phyloP scores from a whole-genome alignment of 768 basidiomycete genomes.

The Floccularia luteovirens region DNA sequence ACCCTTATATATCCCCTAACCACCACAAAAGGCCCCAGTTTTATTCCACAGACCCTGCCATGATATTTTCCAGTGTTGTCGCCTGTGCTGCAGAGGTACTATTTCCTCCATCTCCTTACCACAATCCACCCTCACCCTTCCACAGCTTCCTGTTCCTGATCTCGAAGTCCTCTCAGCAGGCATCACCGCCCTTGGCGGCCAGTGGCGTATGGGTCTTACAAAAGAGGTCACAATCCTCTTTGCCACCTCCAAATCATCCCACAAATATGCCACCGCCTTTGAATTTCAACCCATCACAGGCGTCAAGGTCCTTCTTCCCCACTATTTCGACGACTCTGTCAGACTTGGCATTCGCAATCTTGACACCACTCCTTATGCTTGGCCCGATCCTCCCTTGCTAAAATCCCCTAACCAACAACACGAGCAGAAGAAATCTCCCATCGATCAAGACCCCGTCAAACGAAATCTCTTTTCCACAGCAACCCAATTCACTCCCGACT shows the following conservation, averaged over 20 bases:
- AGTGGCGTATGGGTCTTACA: slow-evolving; percentile 71
- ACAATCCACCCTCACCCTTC: neutral
- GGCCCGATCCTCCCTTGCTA: slow-evolving; percentile 62
- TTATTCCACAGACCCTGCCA: slow-evolving; percentile 71
- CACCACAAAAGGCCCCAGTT: slow-evolving; percentile 33
- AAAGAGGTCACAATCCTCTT: slow-evolving; percentile 87
- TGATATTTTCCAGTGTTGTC: slow-evolving; percentile 79
- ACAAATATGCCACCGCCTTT: slow-evolving; percentile 46
- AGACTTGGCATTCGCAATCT: slow-evolving; percentile 45
- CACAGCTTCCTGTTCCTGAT: slow-evolving; percentile 55
- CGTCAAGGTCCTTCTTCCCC: slow-evolving; percentile 73
- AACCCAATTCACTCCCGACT: slow-evolving; percentile 17
- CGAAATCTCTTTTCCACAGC: slow-evolving; percentile 21
- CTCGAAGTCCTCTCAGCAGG: slow-evolving; percentile 67
- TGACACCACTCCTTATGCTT: slow-evolving; percentile 51
- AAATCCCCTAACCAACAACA: slow-evolving; percentile 15
- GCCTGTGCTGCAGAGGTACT: slow-evolving; percentile 69
- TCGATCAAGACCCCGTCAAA: slow-evolving; percentile 24
- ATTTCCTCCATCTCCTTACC: slow-evolving; percentile 9
- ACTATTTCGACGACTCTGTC: slow-evolving; percentile 86
- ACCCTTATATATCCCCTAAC: neutral
- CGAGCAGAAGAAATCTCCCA: slow-evolving; percentile 11
- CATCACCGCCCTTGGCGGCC: slow-evolving; percentile 71
- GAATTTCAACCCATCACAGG: slow-evolving; percentile 50
- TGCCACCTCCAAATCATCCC: slow-evolving; percentile 40